A percentile compares a stretch with the other conserved stretches of the same genome.
Conservation (phyloP, 108 stramenopile species). For the Epipyxis sp. region DNA sequence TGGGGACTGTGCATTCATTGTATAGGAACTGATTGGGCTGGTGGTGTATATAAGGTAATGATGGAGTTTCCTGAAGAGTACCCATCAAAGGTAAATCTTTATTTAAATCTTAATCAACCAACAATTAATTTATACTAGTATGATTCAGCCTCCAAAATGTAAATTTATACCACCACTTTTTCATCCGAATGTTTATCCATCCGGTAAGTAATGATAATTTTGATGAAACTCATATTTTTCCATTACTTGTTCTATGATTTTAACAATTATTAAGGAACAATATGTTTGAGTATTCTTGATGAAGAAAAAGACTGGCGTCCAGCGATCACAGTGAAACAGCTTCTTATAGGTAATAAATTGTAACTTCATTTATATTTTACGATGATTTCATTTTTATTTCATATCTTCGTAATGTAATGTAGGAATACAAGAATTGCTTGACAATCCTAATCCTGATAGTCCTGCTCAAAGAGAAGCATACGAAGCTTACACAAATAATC, state of each 20-base stretch:
- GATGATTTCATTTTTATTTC: background rate
- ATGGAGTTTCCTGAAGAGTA: slow-evolving; percentile 93
- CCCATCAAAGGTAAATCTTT: slow-evolving; percentile 67
- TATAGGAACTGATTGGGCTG: slow-evolving; percentile 89
- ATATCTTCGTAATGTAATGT: background rate
- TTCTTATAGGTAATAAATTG: slow-evolving; percentile 89
- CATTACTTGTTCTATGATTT: background rate
- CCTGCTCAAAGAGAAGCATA: slow-evolving; percentile 92
- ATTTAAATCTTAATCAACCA: too few species aligned
- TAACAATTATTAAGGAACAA: slow-evolving; percentile 84
- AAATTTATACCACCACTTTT: slow-evolving; percentile 81
- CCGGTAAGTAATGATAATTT: slow-evolving; percentile 31
- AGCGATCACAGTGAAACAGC: slow-evolving; percentile 91
- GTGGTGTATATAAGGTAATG: slow-evolving; percentile 88
- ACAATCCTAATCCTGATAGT: slow-evolving; percentile 85
- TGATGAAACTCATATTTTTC: slow-evolving; percentile 43
- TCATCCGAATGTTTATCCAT: slow-evolving; percentile 70
- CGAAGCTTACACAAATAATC: slow-evolving; percentile 78
- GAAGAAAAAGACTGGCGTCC: slow-evolving; percentile 99
- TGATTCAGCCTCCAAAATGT: slow-evolving; percentile 87
- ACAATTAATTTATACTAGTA: slow-evolving; percentile 11
- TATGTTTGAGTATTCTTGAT: slow-evolving; percentile 92
- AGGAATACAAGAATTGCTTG: slow-evolving; percentile 69
- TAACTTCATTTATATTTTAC: slow-evolving; percentile 62
- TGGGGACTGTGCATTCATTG: background rate